phyloP scores from a whole-genome alignment of 148 eudicot species.

The Vaccinium myrtillus region DNA sequence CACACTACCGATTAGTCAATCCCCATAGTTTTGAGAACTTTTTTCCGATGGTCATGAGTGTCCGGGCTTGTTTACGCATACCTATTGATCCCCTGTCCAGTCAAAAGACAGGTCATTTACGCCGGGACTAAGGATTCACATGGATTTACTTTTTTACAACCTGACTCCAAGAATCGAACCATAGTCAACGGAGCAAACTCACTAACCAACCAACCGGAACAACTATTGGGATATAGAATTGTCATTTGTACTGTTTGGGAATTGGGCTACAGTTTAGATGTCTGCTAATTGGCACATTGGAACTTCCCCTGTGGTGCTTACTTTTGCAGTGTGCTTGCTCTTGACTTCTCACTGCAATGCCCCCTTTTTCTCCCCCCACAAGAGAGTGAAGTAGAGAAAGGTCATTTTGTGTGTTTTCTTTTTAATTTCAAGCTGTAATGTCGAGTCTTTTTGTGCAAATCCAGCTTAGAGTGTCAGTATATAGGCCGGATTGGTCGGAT shows the following conservation, averaged over 20 bases:
- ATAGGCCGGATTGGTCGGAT: slow-evolving; percentile 9
- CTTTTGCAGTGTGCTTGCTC: neutral
- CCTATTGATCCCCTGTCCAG: too few species aligned
- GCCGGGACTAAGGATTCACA: too few species aligned
- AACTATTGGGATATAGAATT: too few species aligned
- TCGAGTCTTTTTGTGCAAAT: neutral
- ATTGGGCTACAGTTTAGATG: neutral
- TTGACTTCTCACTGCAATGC: neutral
- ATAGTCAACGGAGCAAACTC: too few species aligned
- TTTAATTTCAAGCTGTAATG: neutral
- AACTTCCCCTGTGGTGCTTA: neutral
- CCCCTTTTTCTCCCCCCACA: neutral
- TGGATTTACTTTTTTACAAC: too few species aligned
- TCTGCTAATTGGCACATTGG: neutral
- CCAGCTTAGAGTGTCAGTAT: neutral
- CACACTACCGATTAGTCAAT: neutral
- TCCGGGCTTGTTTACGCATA: too few species aligned
- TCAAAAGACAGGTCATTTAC: too few species aligned
- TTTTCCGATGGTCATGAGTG: too few species aligned
- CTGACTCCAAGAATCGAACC: too few species aligned
- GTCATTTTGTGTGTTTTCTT: neutral
- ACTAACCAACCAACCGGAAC: too few species aligned
- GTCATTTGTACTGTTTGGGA: too few species aligned
- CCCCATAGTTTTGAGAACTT: too few species aligned
- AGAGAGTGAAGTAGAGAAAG: neutral